A percentile compares a stretch with the other conserved stretches of the same genome.
Conservation (phyloP, 1,284 basidiomycete genomes). For the Sanghuangporus weigelae region DNA sequence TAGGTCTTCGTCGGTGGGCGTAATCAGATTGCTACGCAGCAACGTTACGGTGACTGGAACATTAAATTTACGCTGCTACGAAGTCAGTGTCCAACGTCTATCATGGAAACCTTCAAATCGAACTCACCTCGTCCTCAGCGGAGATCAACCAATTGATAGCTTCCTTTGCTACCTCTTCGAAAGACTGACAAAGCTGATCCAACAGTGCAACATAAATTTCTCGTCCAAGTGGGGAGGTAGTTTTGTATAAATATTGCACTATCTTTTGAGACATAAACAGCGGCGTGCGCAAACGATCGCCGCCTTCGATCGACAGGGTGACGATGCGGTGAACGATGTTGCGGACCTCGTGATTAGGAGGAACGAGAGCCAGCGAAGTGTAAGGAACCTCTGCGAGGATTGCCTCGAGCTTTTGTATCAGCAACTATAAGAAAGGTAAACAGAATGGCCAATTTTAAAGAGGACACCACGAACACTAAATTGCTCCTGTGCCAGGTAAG, state of each 20-base stretch:
- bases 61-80: slow-evolving; percentile 84
- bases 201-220: slow-evolving; percentile 90
- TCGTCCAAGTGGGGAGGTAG: slow-evolving; percentile 73
- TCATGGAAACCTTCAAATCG: background rate
- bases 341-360: slow-evolving; percentile 83
- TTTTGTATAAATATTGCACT: slow-evolving; percentile 86
- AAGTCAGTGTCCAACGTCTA: slow-evolving; percentile 16
- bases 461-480: slow-evolving; percentile 48
- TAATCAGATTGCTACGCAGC: slow-evolving; percentile 80
- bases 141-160: slow-evolving; percentile 96
- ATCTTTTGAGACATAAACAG: slow-evolving; percentile 93
- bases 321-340: slow-evolving; percentile 80
- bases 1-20: slow-evolving; percentile 77
- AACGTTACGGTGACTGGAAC: slow-evolving; percentile 90
- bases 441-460: background rate
- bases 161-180: slow-evolving; percentile 93
- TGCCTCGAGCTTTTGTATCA: slow-evolving; percentile 79
- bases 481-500: slow-evolving; percentile 66
- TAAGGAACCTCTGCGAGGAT: slow-evolving; percentile 65
- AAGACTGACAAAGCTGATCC: slow-evolving; percentile 85
- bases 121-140: slow-evolving; percentile 87
- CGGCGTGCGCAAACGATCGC: slow-evolving; percentile 81
- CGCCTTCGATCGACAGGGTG: slow-evolving; percentile 70
- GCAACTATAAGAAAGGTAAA: slow-evolving; percentile 33
- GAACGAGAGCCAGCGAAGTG: slow-evolving; percentile 62